These are phyloP conservation scores for Coniella lustricola DNA, from an alignment of 2,329 filamentous ascomycete genomes.

Conservation along the genomic window DNA sequence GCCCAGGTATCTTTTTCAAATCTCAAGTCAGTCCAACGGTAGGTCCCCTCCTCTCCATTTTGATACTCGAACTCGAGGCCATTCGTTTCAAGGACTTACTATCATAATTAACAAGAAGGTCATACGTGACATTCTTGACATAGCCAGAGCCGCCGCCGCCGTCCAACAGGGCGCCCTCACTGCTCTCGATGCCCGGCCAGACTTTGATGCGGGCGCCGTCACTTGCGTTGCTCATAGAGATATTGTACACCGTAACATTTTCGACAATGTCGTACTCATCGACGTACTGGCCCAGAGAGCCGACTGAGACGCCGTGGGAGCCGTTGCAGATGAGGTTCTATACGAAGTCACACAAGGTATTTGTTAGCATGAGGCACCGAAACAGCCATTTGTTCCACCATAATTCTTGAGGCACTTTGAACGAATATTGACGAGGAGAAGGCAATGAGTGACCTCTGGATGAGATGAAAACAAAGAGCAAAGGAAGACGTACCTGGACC, in stretches of 20 bases:
- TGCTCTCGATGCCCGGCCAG: constrained; percentile 29
- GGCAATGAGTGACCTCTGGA: background rate
- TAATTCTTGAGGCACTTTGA: no score
- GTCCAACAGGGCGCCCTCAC: constrained; percentile 2
- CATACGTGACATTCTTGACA: constrained; percentile 39
- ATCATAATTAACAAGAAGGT: constrained; percentile 48
- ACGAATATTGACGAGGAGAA: no score
- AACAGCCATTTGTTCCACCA: no score
- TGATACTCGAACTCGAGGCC: no score
- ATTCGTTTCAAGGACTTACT: constrained; percentile 33
- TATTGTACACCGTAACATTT: constrained; percentile 46
- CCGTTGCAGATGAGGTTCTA: constrained; percentile 55
- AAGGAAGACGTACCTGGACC: constrained; percentile 46
- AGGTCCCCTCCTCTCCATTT: no score
- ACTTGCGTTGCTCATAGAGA: constrained; percentile 37
- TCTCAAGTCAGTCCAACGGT: background rate
- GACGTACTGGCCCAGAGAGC: constrained; percentile 52
- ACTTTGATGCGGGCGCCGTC: constrained; percentile 60
- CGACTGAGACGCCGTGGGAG: constrained; percentile 55
- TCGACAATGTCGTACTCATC: constrained; percentile 52
- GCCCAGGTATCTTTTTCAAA: constrained; percentile 33
- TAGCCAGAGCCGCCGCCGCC: constrained; percentile 12
- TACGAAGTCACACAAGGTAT: no score
- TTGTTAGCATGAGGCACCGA: no score
- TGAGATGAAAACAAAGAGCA: constrained; percentile 17